Evolutionary conservation across 257 asterid species (phyloP).

Genomic region (Anisodus acutangulus): DNA sequence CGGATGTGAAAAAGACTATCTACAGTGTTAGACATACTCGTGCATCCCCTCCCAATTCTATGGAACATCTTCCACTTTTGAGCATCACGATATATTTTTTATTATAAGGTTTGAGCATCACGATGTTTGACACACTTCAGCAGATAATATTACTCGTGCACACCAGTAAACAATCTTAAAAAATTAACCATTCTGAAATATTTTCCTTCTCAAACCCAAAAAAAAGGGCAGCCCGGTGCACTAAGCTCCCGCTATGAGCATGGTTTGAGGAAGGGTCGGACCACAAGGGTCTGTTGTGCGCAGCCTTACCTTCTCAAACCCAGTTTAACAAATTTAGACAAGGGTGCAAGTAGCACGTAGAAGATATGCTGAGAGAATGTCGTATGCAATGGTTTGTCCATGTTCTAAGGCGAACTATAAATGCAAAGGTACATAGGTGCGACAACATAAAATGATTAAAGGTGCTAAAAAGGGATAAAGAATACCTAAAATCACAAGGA

Average conservation of each 20-base stretch:
- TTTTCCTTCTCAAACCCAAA: slow-evolving; percentile 7
- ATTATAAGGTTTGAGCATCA: too few relatives aligned
- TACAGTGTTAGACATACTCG: neutral
- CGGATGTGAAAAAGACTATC: neutral
- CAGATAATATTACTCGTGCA: neutral
- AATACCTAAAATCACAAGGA: neutral
- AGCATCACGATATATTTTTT: neutral
- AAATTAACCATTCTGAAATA: slow-evolving; percentile 16
- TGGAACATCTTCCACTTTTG: neutral
- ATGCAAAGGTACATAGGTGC: neutral
- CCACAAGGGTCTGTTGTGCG: too few relatives aligned
- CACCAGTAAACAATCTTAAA: neutral
- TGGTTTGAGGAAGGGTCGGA: too few relatives aligned
- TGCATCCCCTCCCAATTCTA: slow-evolving; percentile 19
- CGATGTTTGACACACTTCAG: neutral
- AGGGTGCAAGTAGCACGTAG: neutral
- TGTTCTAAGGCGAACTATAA: neutral
- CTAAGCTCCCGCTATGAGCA: too few relatives aligned
- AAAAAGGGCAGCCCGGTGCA: too few relatives aligned
- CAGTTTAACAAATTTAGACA: neutral
- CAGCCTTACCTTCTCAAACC: neutral
- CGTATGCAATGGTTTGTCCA: neutral
- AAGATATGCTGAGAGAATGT: slow-evolving; percentile 17
- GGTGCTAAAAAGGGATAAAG: neutral
- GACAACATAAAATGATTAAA: neutral